A percentile compares a stretch with the other conserved stretches of the same genome.
These are phyloP conservation scores for Thoreauomyces humboldtii DNA, from an alignment of 192 early-diverging fungal genomes.

Conservation along the genomic window DNA sequence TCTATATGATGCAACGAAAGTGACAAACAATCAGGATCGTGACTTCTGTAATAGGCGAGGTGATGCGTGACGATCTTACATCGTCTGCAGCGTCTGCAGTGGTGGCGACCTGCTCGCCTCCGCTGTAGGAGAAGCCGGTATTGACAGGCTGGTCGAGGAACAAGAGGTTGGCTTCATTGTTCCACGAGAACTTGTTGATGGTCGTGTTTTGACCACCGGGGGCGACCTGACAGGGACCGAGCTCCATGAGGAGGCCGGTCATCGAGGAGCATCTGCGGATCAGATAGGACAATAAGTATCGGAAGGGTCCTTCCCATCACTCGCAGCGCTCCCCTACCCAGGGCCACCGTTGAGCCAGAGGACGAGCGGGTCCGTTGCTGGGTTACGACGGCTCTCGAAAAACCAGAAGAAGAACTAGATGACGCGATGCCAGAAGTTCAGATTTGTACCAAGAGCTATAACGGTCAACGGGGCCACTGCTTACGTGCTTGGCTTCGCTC, in stretches of 20 bases:
- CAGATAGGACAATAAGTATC: too few relatives aligned
- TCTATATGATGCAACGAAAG: too few relatives aligned
- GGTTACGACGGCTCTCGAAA: slow-evolving; percentile 84
- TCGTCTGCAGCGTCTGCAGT: slow-evolving; percentile 78
- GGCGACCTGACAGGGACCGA: slow-evolving; percentile 84
- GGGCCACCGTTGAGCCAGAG: slow-evolving; percentile 78
- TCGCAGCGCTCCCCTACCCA: too few relatives aligned
- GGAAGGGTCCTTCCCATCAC: too few relatives aligned
- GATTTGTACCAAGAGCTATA: background rate
- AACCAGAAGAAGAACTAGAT: slow-evolving; percentile 91
- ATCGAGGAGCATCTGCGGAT: slow-evolving; percentile 71
- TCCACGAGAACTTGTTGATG: slow-evolving; percentile 82
- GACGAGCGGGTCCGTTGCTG: slow-evolving; percentile 71
- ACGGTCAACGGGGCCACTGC: background rate
- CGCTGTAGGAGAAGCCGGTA: slow-evolving; percentile 82
- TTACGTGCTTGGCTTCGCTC: slow-evolving; percentile 35
- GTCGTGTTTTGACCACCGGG: slow-evolving; percentile 64
- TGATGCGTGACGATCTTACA: slow-evolving; percentile 21
- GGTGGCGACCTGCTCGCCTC: slow-evolving; percentile 66
- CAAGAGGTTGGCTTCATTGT: slow-evolving; percentile 75
- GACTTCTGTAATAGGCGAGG: background rate
- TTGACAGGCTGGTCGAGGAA: slow-evolving; percentile 72
- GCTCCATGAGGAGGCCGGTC: slow-evolving; percentile 73
- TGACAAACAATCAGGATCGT: background rate
- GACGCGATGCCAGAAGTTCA: background rate